Evolutionary conservation across 2,329 filamentous ascomycete species (phyloP).

Genomic region (Penicillium sp.): DNA sequence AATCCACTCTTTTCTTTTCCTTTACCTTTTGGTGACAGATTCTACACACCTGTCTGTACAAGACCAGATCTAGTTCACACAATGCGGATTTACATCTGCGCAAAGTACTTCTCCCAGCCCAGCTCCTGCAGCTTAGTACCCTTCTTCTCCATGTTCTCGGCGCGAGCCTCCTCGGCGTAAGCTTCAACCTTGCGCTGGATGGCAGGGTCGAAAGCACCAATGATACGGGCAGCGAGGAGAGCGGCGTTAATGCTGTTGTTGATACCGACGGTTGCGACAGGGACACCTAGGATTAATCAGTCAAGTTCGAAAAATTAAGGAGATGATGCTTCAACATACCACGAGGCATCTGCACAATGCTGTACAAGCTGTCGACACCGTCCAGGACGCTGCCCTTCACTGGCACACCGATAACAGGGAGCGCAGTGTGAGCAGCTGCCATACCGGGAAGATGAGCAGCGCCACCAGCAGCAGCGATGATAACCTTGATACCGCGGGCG

Average conservation of each 20-base stretch:
- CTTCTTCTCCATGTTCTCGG: slow-evolving; percentile 45
- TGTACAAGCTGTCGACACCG: slow-evolving; percentile 68
- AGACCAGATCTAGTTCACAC: not conserved
- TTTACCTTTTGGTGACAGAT: not conserved
- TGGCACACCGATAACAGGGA: slow-evolving; percentile 76
- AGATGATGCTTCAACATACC: slow-evolving; percentile 43
- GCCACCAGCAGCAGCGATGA: slow-evolving; percentile 75
- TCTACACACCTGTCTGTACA: not conserved
- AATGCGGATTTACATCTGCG: slow-evolving; percentile 36
- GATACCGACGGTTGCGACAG: slow-evolving; percentile 74
- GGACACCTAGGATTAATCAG: slow-evolving; percentile 55
- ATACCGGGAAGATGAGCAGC: slow-evolving; percentile 75
- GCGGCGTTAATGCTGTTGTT: slow-evolving; percentile 79
- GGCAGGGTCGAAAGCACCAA: slow-evolving; percentile 53
- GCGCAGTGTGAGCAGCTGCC: slow-evolving; percentile 67
- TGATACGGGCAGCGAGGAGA: slow-evolving; percentile 67
- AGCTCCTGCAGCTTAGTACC: slow-evolving; percentile 44
- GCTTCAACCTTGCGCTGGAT: slow-evolving; percentile 45
- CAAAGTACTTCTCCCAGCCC: slow-evolving; percentile 47
- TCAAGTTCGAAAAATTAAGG: not conserved
- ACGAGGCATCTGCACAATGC: slow-evolving; percentile 74
- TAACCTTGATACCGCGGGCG: slow-evolving; percentile 66
- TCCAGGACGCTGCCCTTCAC: slow-evolving; percentile 73
- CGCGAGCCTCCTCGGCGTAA: slow-evolving; percentile 43
- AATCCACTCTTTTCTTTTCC: slow-evolving; percentile 2